Evolutionary conservation across 2,329 filamentous ascomycete species (phyloP).

Genomic region (Colletotrichum tofieldiae): DNA sequence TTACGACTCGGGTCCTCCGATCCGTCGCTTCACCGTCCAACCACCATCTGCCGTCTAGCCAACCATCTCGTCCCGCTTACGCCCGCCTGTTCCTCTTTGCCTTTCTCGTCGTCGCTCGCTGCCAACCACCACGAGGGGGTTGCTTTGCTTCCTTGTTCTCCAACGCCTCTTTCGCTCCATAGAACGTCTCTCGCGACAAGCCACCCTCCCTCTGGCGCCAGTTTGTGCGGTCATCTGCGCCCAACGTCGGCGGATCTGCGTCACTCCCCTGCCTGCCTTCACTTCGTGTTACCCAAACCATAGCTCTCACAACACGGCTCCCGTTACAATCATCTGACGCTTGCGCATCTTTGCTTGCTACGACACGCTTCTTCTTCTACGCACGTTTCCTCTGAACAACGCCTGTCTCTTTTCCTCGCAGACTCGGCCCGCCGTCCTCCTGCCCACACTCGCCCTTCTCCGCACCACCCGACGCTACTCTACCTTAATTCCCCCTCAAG

Average conservation of each 20-base stretch:
- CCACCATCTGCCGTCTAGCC: conserved; percentile 17
- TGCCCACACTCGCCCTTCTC: not conserved
- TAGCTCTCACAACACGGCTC: not conserved
- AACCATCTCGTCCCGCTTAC: conserved; percentile 26
- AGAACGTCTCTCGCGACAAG: conserved; percentile 18
- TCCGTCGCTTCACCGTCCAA: conserved; percentile 38
- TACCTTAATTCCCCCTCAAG: not conserved
- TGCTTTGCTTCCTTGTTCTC: conserved; percentile 12
- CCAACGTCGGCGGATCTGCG: conserved; percentile 28
- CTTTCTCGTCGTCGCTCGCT: conserved; percentile 21
- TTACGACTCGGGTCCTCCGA: conserved; percentile 10
- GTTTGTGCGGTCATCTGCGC: conserved; percentile 40
- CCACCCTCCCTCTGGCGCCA: not conserved
- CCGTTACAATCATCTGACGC: conserved; percentile 29
- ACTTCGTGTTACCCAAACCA: conserved; percentile 10
- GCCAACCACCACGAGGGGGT: conserved; percentile 9
- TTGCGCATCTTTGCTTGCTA: not conserved
- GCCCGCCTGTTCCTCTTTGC: conserved; percentile 39
- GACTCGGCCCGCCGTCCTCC: conserved; percentile 1
- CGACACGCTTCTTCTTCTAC: not conserved
- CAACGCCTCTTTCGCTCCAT: not conserved
- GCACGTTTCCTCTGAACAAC: not conserved
- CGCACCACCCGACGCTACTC: not conserved
- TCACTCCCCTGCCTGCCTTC: conserved; percentile 22
- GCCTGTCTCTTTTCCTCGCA: not conserved